Conservation (phyloP, 345 rosid species). For the Corchorus capsularis region DNA sequence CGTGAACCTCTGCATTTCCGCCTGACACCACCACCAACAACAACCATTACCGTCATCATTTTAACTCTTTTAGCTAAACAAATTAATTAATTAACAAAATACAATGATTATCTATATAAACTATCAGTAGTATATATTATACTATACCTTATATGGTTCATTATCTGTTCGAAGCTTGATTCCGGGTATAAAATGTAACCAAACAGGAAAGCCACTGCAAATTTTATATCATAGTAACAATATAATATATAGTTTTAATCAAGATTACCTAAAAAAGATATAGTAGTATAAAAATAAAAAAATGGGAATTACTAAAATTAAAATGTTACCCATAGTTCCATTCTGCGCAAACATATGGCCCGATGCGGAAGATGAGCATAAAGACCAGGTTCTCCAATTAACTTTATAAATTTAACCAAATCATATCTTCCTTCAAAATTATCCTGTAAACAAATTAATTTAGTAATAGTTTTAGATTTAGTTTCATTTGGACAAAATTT, state of each 20-base stretch:
- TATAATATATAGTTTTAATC: neutral
- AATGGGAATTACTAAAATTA: too few relatives aligned
- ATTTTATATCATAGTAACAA: too few relatives aligned
- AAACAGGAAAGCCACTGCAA: slow-evolving; percentile 89
- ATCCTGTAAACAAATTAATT: too few relatives aligned
- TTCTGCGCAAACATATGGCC: slow-evolving; percentile 95
- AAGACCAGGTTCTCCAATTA: slow-evolving; percentile 83
- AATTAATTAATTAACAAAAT: too few relatives aligned
- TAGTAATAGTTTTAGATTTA: too few relatives aligned
- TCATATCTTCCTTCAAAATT: slow-evolving; percentile 91
- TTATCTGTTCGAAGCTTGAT: slow-evolving; percentile 86
- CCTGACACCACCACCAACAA: slow-evolving; percentile 35
- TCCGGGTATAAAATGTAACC: slow-evolving; percentile 89
- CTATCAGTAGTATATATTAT: too few relatives aligned
- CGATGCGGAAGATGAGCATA: slow-evolving; percentile 91
- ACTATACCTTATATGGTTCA: slow-evolving; percentile 87
- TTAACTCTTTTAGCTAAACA: too few relatives aligned
- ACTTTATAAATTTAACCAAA: slow-evolving; percentile 77
- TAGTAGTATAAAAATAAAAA: too few relatives aligned
- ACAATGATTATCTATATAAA: neutral
- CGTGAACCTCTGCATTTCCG: slow-evolving; percentile 88
- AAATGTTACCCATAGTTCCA: slow-evolving; percentile 86
- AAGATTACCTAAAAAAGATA: too few relatives aligned
- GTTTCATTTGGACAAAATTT: too few relatives aligned
- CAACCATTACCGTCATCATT: too few relatives aligned